Conservation (phyloP, 2,329 filamentous ascomycete genomes). For the Bipolaris bicolor region DNA sequence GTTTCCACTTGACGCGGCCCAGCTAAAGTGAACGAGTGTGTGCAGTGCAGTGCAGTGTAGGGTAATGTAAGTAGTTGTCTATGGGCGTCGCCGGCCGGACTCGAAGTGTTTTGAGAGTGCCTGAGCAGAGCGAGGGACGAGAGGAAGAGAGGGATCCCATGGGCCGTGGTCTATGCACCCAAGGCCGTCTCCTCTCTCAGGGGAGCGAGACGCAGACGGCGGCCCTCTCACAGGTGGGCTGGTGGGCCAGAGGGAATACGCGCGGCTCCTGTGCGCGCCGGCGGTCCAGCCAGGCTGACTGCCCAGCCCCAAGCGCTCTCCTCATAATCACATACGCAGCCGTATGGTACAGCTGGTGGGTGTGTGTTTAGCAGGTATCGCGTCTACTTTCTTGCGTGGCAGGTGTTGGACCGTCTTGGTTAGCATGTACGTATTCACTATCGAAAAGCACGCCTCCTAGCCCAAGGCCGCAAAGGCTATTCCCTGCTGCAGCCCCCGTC, state of each 20-base stretch:
- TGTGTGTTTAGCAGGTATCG: too few species aligned
- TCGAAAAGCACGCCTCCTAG: neutral
- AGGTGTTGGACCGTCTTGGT: neutral
- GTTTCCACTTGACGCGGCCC: constrained; percentile 28
- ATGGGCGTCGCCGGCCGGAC: constrained; percentile 26
- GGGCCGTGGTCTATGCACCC: constrained; percentile 28
- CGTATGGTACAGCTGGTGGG: too few species aligned
- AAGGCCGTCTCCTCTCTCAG: constrained; percentile 26
- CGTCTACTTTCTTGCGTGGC: too few species aligned
- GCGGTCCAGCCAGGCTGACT: constrained; percentile 23
- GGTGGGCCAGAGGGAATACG: constrained; percentile 33
- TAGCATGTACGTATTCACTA: neutral
- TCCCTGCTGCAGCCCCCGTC: neutral
- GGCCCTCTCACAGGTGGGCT: constrained; percentile 24
- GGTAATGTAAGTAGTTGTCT: constrained; percentile 10
- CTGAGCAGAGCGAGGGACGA: constrained; percentile 34
- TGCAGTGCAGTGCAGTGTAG: too few species aligned
- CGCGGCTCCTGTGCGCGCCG: constrained; percentile 23
- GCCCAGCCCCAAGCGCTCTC: neutral
- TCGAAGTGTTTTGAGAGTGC: constrained; percentile 26
- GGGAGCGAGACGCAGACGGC: constrained; percentile 33
- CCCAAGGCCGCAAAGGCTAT: neutral
- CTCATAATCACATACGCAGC: neutral
- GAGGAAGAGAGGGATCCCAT: constrained; percentile 29
- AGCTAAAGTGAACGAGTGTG: neutral